Percentiles rank a stretch among this genome's conserved stretches.
Conservation (phyloP, 2,329 filamentous ascomycete species). For the Dichotomopilus funicola region DNA sequence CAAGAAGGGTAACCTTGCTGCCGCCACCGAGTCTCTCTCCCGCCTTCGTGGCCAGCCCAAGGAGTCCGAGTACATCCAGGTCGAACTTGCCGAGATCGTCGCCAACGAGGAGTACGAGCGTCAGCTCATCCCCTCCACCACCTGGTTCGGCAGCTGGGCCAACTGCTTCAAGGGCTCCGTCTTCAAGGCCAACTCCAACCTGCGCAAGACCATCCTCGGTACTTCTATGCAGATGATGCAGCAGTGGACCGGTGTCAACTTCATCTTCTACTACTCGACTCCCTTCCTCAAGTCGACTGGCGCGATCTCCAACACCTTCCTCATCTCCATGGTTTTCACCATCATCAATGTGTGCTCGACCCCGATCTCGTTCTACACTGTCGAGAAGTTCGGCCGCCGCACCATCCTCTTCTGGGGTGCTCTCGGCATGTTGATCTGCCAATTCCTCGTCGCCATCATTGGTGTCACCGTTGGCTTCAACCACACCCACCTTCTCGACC, state of each 20-base stretch:
- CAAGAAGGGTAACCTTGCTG: conserved; percentile 64
- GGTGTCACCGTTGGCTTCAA: conserved; percentile 56
- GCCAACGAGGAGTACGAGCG: conserved; percentile 86
- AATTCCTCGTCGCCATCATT: conserved; percentile 78
- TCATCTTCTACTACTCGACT: conserved; percentile 83
- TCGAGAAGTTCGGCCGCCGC: conserved; percentile 77
- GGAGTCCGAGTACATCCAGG: conserved; percentile 68
- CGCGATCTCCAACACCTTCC: conserved; percentile 69
- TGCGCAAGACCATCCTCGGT: conserved; percentile 65
- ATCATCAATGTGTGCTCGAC: conserved; percentile 84
- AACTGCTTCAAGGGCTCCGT: conserved; percentile 63
- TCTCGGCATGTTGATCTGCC: conserved; percentile 74
- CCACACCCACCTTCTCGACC: conserved; percentile 40
- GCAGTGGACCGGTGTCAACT: conserved; percentile 83
- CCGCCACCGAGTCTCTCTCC: conserved; percentile 56
- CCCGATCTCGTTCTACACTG: conserved; percentile 78
- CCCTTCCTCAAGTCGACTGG: conserved; percentile 76
- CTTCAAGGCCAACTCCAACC: conserved; percentile 55
- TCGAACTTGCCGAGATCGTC: conserved; percentile 76
- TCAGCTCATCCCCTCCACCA: conserved; percentile 55
- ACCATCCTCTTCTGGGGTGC: conserved; percentile 73
- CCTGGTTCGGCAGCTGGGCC: conserved; percentile 63
- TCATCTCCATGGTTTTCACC: conserved; percentile 79
- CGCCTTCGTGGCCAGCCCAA: conserved; percentile 67
- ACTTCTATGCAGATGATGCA: conserved; percentile 76